Evolutionary conservation across 805 yeast species (phyloP).

Genomic region (Kurtzmaniella fragi): DNA sequence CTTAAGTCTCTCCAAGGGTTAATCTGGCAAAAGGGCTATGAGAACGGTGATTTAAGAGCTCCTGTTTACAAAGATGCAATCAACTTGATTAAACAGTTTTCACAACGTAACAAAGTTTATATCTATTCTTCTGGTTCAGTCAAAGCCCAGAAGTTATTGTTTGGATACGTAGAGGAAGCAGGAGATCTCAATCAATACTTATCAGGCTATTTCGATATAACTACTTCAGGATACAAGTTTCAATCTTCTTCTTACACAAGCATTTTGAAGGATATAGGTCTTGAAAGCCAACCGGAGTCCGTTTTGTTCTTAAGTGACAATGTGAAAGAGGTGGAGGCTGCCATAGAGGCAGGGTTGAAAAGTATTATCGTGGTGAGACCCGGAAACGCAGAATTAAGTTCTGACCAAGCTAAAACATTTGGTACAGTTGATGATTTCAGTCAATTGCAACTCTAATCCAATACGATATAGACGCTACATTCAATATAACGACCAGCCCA

Average conservation of each 20-base stretch:
- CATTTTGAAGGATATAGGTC: slow-evolving; percentile 45
- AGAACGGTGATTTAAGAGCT: slow-evolving; percentile 67
- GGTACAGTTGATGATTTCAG: slow-evolving; percentile 24
- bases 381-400: slow-evolving; percentile 58
- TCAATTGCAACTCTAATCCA: slow-evolving; percentile 10
- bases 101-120: slow-evolving; percentile 35
- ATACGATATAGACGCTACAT: too few species aligned
- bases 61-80: slow-evolving; percentile 77
- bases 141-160: slow-evolving; percentile 77
- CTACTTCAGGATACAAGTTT: slow-evolving; percentile 71
- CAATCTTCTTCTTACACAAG: slow-evolving; percentile 51
- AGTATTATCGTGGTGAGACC: slow-evolving; percentile 62
- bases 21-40: slow-evolving; percentile 79
- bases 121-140: slow-evolving; percentile 91
- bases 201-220: slow-evolving; percentile 77
- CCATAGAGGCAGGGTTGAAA: slow-evolving; percentile 56
- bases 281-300: slow-evolving; percentile 17
- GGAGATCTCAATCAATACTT: slow-evolving; percentile 52
- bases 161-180: slow-evolving; percentile 49
- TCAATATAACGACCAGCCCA: neutral
- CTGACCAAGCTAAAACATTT: slow-evolving; percentile 22
- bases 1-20: slow-evolving; percentile 79
- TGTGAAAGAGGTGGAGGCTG: slow-evolving; percentile 72
- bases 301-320: slow-evolving; percentile 79
- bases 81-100: slow-evolving; percentile 43